Base-by-base conservation (phyloP, 1,139 yeast genomes). In the Kurtzmaniella quercitrusa region DNA sequence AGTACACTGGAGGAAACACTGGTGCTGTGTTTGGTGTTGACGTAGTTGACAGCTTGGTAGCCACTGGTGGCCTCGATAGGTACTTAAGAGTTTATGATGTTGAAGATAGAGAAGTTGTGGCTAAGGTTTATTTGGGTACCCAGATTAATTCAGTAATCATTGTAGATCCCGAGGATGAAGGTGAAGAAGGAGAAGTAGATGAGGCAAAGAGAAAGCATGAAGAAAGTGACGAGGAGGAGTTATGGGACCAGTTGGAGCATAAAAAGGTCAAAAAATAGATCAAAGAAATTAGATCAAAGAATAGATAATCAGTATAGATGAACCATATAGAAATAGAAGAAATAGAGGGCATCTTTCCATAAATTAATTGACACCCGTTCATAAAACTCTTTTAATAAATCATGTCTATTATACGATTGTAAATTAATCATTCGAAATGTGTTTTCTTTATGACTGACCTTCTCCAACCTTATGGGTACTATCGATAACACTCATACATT, bases 401-500 rank as follows among this genome's bases (percentile, higher is more conserved):
- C 23, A 21, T 27, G 31, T 27, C 31, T 27, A 27, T 27, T 27
- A 27, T 27, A 27, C 12, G 12, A 4, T 11, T 27, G 10, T n/a
- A 27, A 27, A 27, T 27, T 10, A 7, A 27, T n/a, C n/a, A n/a
- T n/a, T n/a, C n/a, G n/a, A n/a, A n/a, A n/a, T n/a, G n/a, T n/a
- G n/a, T n/a, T n/a, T 6, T 27, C n/a, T 18, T 17, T 11, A 34
- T 2, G 21, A 34, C 12, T 18, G 38, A 9, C 38, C 14, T 36
- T 19, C 38, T n/a, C 9, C 19, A 19, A 19, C 38, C 15, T 68
- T 54, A 45, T 62, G 66, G 51, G 84, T 86, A 3, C 93, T 87
- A 51, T 86, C 80, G 17, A 91, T 82, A 15, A 88, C 91, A 50
- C 95, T 87, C 83, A 91, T 82, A 60, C 97, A 90, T 64, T 86